Evolutionary conservation across 2,329 filamentous ascomycete genomes (phyloP).

Genomic region (Fusarium subglutinans): DNA sequence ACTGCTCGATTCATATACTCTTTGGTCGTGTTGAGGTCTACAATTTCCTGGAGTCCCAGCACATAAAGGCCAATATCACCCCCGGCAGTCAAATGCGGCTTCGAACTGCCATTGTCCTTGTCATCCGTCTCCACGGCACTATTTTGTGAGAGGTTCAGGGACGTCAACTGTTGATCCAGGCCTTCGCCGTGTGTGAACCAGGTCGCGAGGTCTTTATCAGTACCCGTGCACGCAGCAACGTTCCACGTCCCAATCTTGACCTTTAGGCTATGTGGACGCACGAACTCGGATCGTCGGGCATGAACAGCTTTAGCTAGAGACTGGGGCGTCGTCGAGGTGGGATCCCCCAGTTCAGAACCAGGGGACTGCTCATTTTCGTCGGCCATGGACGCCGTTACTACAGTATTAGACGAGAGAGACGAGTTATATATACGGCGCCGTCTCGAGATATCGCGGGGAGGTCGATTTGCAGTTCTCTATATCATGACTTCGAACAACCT

Average conservation of each 20-base stretch:
- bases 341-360: conserved; percentile 56
- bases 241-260: conserved; percentile 98
- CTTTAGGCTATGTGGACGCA: conserved; percentile 75
- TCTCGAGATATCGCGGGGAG: conserved; percentile 37
- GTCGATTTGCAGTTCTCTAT: conserved; percentile 46
- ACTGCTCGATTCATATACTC: conserved; percentile 75
- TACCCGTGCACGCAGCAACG: conserved; percentile 83
- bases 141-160: conserved; percentile 57
- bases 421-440: conserved; percentile 31
- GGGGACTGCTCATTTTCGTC: conserved; percentile 47
- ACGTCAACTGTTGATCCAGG: conserved; percentile 69
- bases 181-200: conserved; percentile 89
- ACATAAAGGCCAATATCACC: conserved; percentile 89
- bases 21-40: conserved; percentile 81
- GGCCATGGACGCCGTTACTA: conserved; percentile 41
- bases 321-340: conserved; percentile 56
- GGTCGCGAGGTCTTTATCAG: conserved; percentile 84
- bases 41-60: conserved; percentile 89
- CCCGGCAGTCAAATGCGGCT: conserved; percentile 60
- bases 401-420: conserved; percentile 19
- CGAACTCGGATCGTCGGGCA: conserved; percentile 81
- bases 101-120: conserved; percentile 45
- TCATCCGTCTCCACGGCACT: conserved; percentile 46
- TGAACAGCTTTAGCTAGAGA: conserved; percentile 74
- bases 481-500: conserved; percentile 45